These are phyloP conservation scores for Phialocephala sp. DNA, from an alignment of 2,329 filamentous ascomycete species.

Conservation along the genomic window DNA sequence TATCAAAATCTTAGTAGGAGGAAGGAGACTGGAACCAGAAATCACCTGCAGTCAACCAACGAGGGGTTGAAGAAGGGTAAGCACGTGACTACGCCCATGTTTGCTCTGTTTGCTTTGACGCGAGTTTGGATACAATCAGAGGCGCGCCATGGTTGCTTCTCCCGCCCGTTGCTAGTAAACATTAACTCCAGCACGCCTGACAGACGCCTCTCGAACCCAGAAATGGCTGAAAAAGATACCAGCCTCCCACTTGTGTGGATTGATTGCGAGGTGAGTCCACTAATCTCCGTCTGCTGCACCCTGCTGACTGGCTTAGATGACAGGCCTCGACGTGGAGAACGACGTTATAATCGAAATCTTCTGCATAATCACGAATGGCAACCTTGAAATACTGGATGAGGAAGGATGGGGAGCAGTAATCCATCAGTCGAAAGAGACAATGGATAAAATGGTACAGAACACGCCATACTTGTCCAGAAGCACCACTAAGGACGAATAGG, in stretches of 20 bases:
- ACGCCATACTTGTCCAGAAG: neutral
- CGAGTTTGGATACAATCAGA: neutral
- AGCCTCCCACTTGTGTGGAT: constrained; percentile 42
- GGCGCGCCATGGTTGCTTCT: too few relatives aligned
- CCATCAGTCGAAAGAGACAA: constrained; percentile 70
- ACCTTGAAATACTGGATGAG: constrained; percentile 77
- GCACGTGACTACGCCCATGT: neutral
- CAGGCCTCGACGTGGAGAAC: constrained; percentile 75
- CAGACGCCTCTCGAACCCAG: neutral
- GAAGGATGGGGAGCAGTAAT: constrained; percentile 81
- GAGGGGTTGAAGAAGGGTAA: too few relatives aligned
- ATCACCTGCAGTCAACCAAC: too few relatives aligned
- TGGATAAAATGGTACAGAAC: constrained; percentile 68
- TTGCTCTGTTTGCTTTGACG: neutral
- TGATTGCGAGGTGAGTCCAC: constrained; percentile 41
- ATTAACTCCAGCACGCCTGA: neutral
- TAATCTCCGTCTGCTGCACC: constrained; percentile 12
- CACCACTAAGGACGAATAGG: constrained; percentile 47
- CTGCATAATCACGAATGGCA: constrained; percentile 85
- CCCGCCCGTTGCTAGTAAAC: neutral
- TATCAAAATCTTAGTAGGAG: too few relatives aligned
- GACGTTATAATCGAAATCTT: constrained; percentile 92
- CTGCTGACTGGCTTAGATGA: constrained; percentile 71
- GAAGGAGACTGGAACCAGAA: too few relatives aligned
- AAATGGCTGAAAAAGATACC: constrained; percentile 18